A percentile compares a stretch with the other conserved stretches of the same genome.
phyloP scores from a whole-genome alignment of 345 rosid species.

The Diplotaxis tenuifolia region DNA sequence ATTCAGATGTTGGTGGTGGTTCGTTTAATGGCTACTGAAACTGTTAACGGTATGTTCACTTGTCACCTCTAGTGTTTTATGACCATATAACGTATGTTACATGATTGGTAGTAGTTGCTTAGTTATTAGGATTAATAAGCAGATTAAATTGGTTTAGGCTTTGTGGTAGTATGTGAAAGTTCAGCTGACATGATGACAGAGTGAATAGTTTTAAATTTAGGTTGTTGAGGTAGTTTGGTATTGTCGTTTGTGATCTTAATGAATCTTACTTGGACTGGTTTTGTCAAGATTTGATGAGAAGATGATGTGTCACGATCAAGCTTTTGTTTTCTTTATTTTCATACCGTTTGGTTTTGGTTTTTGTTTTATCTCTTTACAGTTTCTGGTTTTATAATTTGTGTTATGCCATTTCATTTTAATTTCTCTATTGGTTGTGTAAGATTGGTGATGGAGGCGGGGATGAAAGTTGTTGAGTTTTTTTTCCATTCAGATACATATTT shows the following conservation, averaged over 20 bases:
- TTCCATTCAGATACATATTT: background rate
- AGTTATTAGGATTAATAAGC: background rate
- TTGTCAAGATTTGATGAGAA: background rate
- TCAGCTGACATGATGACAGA: background rate
- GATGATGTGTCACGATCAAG: background rate
- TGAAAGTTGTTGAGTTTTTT: background rate
- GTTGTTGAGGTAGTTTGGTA: background rate
- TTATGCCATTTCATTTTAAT: background rate
- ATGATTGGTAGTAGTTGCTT: background rate
- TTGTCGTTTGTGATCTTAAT: background rate
- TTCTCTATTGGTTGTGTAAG: background rate
- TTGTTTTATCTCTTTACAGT: background rate
- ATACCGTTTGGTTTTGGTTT: background rate
- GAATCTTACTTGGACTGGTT: conserved; percentile 1
- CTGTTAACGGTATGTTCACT: conserved; percentile 51
- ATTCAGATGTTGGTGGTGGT: conserved; percentile 37
- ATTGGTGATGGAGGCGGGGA: background rate
- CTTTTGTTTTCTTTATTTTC: conserved; percentile 12
- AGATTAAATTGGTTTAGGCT: background rate
- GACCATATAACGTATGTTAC: background rate
- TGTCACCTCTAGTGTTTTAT: conserved; percentile 6
- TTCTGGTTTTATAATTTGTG: conserved; percentile 10
- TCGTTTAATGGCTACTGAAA: conserved; percentile 42
- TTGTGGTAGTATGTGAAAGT: background rate
- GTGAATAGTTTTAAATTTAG: background rate